phyloP scores from a whole-genome alignment of 2,329 filamentous ascomycete genomes.

The Ophiobolus disseminans region DNA sequence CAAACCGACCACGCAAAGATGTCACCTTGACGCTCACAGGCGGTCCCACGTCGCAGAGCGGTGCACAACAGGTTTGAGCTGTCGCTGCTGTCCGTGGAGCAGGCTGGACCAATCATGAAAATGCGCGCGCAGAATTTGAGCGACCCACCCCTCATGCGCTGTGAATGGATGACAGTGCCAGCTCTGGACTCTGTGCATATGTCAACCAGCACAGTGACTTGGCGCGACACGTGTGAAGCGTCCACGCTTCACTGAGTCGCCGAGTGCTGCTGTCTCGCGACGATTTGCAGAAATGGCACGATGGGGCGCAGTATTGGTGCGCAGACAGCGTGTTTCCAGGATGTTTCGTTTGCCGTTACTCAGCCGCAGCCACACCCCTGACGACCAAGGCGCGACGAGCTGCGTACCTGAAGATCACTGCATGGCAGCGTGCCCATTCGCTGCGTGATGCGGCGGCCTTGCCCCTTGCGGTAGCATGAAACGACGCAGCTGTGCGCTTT shows the following conservation, averaged over 20 bases:
- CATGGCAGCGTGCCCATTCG: constrained; percentile 29
- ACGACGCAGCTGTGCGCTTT: constrained; percentile 28
- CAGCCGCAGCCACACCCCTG: constrained; percentile 29
- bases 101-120: constrained; percentile 21
- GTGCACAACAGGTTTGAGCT: constrained; percentile 30
- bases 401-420: constrained; percentile 42
- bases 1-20: constrained; percentile 12
- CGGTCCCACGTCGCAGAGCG: constrained; percentile 27
- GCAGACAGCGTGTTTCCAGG: constrained; percentile 11
- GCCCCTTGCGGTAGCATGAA: constrained; percentile 38
- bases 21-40: constrained; percentile 28
- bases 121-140: constrained; percentile 21
- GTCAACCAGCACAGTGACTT: constrained; percentile 10
- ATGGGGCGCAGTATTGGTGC: constrained; percentile 25
- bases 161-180: constrained; percentile 7
- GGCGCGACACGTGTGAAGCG: constrained; percentile 21
- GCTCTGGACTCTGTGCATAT: constrained; percentile 3
- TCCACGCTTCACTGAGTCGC: constrained; percentile 1
- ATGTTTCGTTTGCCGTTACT: constrained; percentile 29
- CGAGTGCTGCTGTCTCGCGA: constrained; percentile 6
- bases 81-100: constrained; percentile 28
- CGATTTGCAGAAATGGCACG: constrained; percentile 12
- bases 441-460: constrained; percentile 17
- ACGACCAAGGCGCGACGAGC: constrained; percentile 14
- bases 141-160: constrained; percentile 14